Base-by-base conservation (phyloP, 23 red algal genomes). In the Gracilaria vermiculophylla region DNA sequence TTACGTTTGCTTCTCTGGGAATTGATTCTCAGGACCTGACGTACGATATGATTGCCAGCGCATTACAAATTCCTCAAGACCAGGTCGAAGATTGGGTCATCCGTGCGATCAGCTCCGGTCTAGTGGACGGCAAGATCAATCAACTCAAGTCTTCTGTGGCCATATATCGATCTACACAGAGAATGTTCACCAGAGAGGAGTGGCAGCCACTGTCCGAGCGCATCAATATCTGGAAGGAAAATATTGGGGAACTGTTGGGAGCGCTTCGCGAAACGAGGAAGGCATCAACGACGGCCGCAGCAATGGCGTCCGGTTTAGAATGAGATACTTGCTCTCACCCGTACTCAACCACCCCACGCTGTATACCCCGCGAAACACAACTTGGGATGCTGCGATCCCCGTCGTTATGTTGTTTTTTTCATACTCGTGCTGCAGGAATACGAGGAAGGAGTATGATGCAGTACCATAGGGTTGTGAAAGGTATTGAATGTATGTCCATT, bases 61-160 rank as follows among this genome's bases (percentile, higher is more conserved):
- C 94, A 23, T 83, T 97, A 25, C 81, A 82, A 42, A 81, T 97
- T 40, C 28, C 50, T 15, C 45, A 92, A 70, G 94, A 78, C n/a
- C 54, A 82, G 16, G 89, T 97, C 28, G 94, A 97, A 53, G 77
- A 97, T 27, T 97, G 94, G 94, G 88, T 97, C 29, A 97, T 97
- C 58, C 89, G 77, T 27, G 94, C 88, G 5, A 93, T 97, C 48
- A 62, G 82, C 53, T 92, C 70, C 36, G 94, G 87, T 28, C 89
- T 97, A 25, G 84, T 97, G 48, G 94, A 93, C 25, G 94, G 88
- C 3, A 97, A 97, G 81, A 84, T 97, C 47, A 90, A 97, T 79
- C 94, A 97, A 84, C 61, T 97, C 23, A 50, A 83, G 14, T 85
- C 71, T 10, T 83, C 84, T 74, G 94, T 97, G 27, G 75, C 79